Percentiles rank a stretch among this genome's conserved stretches.
These are phyloP conservation scores for Imleria badia DNA, from an alignment of 768 basidiomycete species.

Conservation along the genomic window DNA sequence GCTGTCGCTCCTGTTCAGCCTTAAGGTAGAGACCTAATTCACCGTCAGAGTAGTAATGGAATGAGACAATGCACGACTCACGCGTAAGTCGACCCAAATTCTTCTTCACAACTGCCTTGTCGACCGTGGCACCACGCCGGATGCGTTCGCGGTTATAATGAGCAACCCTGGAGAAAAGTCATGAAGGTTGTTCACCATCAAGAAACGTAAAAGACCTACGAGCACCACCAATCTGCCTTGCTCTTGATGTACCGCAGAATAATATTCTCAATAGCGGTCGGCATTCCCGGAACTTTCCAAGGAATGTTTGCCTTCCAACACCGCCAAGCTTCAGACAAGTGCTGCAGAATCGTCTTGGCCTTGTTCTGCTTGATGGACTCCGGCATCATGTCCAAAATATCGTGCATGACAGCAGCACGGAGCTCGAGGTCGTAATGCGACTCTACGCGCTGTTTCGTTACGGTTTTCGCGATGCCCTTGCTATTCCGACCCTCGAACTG, in stretches of 20 bases:
- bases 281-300: constrained; percentile 99
- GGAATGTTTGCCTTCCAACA: constrained; percentile 98
- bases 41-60: constrained; percentile 1
- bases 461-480: constrained; percentile 95
- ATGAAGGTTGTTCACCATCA: not conserved
- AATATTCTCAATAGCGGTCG: constrained; percentile 98
- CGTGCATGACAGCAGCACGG: constrained; percentile 99
- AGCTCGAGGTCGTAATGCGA: constrained; percentile 98
- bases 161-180: constrained; percentile 62
- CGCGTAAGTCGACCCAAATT: constrained; percentile 97
- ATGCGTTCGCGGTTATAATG: constrained; percentile 99
- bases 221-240: constrained; percentile 99
- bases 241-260: constrained; percentile 98
- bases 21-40: constrained; percentile 82
- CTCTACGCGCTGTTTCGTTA: constrained; percentile 98
- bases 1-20: constrained; percentile 98
- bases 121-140: constrained; percentile 92
- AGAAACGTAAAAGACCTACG: constrained; percentile 43
- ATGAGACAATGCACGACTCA: constrained; percentile 32
- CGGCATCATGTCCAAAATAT: constrained; percentile 99
- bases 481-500: constrained; percentile 98
- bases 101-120: constrained; percentile 99
- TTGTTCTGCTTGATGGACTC: constrained; percentile 99
- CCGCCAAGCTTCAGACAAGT: constrained; percentile 97
- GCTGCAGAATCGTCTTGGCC: constrained; percentile 98